phyloP scores from a whole-genome alignment of 305 asterid genomes.

The Fraxinus sp. region DNA sequence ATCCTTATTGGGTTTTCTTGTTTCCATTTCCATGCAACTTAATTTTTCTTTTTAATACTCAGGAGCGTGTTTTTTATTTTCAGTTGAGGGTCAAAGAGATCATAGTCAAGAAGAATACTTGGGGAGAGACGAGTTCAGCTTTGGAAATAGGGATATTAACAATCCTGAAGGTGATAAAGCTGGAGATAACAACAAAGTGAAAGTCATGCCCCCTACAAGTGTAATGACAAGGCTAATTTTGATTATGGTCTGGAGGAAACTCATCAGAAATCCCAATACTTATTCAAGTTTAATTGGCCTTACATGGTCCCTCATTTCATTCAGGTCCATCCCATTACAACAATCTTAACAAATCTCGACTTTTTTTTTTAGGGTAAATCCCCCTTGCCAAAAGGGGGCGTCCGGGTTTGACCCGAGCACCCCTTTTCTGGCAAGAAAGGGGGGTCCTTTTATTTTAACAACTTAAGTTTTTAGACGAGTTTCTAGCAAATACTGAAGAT shows the following conservation, averaged over 20 bases:
- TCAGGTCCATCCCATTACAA: constrained; percentile 35
- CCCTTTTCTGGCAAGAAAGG: too few relatives aligned
- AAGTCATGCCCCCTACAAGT: constrained; percentile 62
- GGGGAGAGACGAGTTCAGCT: constrained; percentile 45
- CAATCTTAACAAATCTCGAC: not conserved
- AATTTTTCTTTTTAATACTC: not conserved
- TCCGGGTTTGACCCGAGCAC: too few relatives aligned
- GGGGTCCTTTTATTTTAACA: too few relatives aligned
- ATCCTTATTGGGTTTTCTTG: not conserved
- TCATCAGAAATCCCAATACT: constrained; percentile 69
- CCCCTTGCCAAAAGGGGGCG: too few relatives aligned
- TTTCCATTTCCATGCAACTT: not conserved
- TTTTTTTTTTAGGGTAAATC: not conserved
- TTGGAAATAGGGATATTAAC: constrained; percentile 45
- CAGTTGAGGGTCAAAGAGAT: constrained; percentile 55
- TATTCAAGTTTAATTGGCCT: constrained; percentile 63
- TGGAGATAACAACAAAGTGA: constrained; percentile 43
- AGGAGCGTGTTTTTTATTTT: not conserved
- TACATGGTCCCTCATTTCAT: constrained; percentile 61
- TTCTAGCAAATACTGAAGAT: not conserved
- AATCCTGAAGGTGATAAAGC: constrained; percentile 43
- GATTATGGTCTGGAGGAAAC: constrained; percentile 73
- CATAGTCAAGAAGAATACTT: constrained; percentile 46
- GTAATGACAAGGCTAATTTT: constrained; percentile 69
- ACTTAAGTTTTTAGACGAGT: not conserved